Conservation (phyloP, 768 basidiomycete genomes). For the Dacryopinax primogenitus region DNA sequence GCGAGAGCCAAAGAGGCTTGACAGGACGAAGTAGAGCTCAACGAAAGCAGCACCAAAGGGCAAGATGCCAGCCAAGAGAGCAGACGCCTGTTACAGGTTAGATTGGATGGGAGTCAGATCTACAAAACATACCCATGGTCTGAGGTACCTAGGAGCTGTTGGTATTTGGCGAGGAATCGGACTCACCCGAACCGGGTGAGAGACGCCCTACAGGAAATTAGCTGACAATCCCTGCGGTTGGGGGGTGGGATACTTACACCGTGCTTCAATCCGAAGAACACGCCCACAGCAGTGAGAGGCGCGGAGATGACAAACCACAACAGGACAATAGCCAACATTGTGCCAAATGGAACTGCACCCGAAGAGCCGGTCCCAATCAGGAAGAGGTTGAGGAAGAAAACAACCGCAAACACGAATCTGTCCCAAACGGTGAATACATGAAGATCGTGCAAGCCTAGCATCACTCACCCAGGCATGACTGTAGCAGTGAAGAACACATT, state of each 20-base stretch:
- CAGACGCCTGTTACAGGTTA: slow-evolving; percentile 40
- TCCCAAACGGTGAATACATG: not conserved
- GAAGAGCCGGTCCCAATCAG: slow-evolving; percentile 74
- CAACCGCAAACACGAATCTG: slow-evolving; percentile 68
- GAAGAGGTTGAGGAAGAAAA: slow-evolving; percentile 87
- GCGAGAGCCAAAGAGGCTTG: slow-evolving; percentile 79
- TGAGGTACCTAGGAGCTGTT: slow-evolving; percentile 69
- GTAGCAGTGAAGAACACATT: slow-evolving; percentile 83
- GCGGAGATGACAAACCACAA: slow-evolving; percentile 93
- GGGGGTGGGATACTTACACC: slow-evolving; percentile 42
- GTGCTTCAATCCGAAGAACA: slow-evolving; percentile 73
- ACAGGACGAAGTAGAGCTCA: slow-evolving; percentile 84
- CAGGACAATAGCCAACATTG: slow-evolving; percentile 68
- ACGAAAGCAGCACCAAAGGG: slow-evolving; percentile 94
- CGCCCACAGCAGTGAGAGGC: slow-evolving; percentile 74
- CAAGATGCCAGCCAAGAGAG: slow-evolving; percentile 76
- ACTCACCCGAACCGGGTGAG: slow-evolving; percentile 80
- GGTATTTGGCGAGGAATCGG: slow-evolving; percentile 96
- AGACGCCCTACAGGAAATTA: slow-evolving; percentile 40
- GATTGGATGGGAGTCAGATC: slow-evolving; percentile 8
- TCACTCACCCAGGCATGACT: slow-evolving; percentile 64
- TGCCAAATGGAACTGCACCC: slow-evolving; percentile 93
- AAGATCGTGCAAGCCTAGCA: not conserved
- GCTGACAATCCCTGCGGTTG: not conserved
- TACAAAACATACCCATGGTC: slow-evolving; percentile 48